These are phyloP conservation scores for Lecanosticta acicola DNA, from an alignment of 2,329 filamentous ascomycete genomes.

Conservation along the genomic window DNA sequence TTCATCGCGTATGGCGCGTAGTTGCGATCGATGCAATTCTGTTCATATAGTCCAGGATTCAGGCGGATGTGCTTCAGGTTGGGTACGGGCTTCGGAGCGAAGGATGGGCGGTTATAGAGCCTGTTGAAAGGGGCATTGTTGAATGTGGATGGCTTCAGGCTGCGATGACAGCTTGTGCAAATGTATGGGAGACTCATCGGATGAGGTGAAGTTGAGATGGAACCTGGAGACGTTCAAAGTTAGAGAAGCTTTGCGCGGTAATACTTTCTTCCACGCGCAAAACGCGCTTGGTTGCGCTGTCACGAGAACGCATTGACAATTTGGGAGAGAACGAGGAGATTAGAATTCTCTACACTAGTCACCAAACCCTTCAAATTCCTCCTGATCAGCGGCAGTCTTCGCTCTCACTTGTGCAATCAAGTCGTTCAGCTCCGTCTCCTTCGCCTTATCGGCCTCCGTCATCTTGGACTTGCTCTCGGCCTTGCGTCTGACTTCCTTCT, in stretches of 20 bases:
- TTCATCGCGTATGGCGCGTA: slow-evolving; percentile 56
- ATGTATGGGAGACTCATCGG: slow-evolving; percentile 15
- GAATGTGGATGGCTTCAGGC: neutral
- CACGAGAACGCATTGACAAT: neutral
- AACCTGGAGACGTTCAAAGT: neutral
- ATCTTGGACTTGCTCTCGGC: slow-evolving; percentile 29
- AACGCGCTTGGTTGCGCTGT: neutral
- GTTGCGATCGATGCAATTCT: slow-evolving; percentile 81
- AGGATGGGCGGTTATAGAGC: slow-evolving; percentile 53
- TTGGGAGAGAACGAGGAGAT: neutral
- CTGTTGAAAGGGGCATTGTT: slow-evolving; percentile 4
- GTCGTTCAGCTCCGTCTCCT: slow-evolving; percentile 30
- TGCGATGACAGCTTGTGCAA: slow-evolving; percentile 14
- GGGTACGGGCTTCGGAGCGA: slow-evolving; percentile 70
- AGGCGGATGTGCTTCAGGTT: slow-evolving; percentile 88
- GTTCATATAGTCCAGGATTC: slow-evolving; percentile 71
- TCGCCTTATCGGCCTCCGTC: slow-evolving; percentile 26
- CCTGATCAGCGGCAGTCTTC: slow-evolving; percentile 17
- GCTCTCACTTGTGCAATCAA: slow-evolving; percentile 32
- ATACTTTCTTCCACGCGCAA: neutral
- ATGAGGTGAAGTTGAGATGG: neutral
- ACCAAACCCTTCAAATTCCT: slow-evolving; percentile 25
- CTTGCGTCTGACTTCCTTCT: slow-evolving; percentile 30
- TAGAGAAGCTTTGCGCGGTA: neutral
- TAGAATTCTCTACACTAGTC: neutral